These are phyloP conservation scores for Phoma sp. DNA, from an alignment of 2,329 filamentous ascomycete species.

Conservation along the genomic window DNA sequence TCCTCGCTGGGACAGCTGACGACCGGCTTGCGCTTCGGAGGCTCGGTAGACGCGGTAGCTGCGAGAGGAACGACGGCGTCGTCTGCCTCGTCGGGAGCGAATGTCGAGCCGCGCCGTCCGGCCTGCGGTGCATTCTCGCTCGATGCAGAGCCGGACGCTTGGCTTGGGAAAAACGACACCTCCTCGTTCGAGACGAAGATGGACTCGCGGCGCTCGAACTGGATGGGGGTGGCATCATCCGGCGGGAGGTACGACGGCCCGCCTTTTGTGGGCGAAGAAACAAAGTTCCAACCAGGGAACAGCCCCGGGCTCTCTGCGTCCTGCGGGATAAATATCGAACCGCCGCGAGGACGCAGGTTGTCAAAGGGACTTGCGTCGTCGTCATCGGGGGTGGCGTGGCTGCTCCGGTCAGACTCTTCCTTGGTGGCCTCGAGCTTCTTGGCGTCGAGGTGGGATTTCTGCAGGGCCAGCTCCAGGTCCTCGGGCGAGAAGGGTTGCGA, in stretches of 20 bases:
- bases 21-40: conserved; percentile 26
- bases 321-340: conserved; percentile 35
- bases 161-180: neutral
- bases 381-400: conserved; percentile 24
- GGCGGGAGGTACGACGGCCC: conserved; percentile 27
- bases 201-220: conserved; percentile 23
- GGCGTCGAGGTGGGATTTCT: conserved; percentile 48
- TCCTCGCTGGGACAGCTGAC: conserved; percentile 33
- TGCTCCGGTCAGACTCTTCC: conserved; percentile 39
- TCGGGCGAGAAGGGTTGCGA: conserved; percentile 52
- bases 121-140: conserved; percentile 18
- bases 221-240: conserved; percentile 17
- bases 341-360: conserved; percentile 30
- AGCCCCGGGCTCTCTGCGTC: conserved; percentile 29
- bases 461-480: conserved; percentile 53
- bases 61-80: conserved; percentile 2
- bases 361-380: conserved; percentile 28
- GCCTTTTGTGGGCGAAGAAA: conserved; percentile 11
- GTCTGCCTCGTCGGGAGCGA: conserved; percentile 18
- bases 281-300: conserved; percentile 17
- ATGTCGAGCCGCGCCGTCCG: conserved; percentile 24
- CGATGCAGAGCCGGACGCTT: conserved; percentile 21
- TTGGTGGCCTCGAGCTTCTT: conserved; percentile 33
- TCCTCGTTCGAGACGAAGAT: conserved; percentile 4
- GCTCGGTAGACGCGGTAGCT: conserved; percentile 18